Evolutionary conservation across 176 grass and related monocot genomes (phyloP).

Genomic region (Chrysopogon serrulatus): DNA sequence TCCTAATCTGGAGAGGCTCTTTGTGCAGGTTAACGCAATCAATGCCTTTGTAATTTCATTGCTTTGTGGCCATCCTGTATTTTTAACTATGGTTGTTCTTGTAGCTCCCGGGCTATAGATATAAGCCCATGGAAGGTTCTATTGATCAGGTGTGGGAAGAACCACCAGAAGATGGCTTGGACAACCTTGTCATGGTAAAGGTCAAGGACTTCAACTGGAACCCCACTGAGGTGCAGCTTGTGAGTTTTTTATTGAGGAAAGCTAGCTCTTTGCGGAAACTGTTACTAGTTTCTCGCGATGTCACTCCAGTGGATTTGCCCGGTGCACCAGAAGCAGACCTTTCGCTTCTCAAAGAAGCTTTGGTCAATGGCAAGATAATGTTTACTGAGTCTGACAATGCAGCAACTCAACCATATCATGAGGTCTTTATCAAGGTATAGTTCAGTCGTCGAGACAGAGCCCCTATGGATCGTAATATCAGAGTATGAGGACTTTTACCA

Average conservation of each 20-base stretch:
- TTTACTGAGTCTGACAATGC: background rate
- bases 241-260: conserved; percentile 21
- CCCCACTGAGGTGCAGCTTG: background rate
- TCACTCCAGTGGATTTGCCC: background rate
- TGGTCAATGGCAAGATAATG: background rate
- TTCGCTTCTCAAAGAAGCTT: background rate
- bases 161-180: background rate
- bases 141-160: background rate
- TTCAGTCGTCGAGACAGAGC: background rate
- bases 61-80: background rate
- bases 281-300: background rate
- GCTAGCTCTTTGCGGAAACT: background rate
- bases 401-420: conserved; percentile 2
- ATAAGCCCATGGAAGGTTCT: background rate
- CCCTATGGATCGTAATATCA: background rate
- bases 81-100: background rate
- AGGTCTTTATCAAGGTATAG: background rate
- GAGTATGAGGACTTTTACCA: background rate
- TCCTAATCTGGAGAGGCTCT: conserved; percentile 45
- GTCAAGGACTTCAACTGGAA: background rate
- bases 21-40: conserved; percentile 44
- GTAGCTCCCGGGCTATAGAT: background rate
- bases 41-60: background rate
- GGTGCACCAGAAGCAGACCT: background rate
- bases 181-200: conserved; percentile 13